phyloP scores from a whole-genome alignment of 805 yeast species.

The Hemisphaericaspora nanyangensis region DNA sequence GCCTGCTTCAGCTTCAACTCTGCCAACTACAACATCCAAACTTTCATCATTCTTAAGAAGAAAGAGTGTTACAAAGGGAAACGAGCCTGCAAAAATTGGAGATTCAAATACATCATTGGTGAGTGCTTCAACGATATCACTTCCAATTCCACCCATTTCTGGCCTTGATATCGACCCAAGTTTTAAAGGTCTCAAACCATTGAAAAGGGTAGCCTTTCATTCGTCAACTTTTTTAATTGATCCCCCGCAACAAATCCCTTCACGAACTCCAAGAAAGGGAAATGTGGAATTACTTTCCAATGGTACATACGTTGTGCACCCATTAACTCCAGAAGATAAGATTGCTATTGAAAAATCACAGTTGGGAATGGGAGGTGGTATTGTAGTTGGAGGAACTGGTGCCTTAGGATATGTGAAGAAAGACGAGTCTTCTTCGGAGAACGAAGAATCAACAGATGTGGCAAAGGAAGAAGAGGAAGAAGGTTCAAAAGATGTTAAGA shows the following conservation, averaged over 20 bases:
- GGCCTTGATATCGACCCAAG: constrained; percentile 16
- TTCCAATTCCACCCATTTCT: constrained; percentile 3
- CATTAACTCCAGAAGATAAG: constrained; percentile 52
- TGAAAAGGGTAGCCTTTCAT: constrained; percentile 42
- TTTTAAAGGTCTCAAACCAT: constrained; percentile 29
- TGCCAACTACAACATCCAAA: constrained; percentile 12
- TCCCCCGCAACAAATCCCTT: constrained; percentile 87
- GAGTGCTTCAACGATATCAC: constrained; percentile 3
- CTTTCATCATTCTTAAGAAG: constrained; percentile 28
- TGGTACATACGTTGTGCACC: constrained; percentile 52
- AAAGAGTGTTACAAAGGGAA: constrained; percentile 10
- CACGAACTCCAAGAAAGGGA: constrained; percentile 76
- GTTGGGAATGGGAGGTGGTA: constrained; percentile 53
- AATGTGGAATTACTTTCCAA: constrained; percentile 57
- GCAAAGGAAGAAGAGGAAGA: constrained; percentile 8
- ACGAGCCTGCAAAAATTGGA: neutral
- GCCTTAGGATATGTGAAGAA: constrained; percentile 45
- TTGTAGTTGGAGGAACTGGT: constrained; percentile 78
- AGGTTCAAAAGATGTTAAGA: constrained; percentile 14
- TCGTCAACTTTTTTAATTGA: constrained; percentile 39
- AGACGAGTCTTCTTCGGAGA: constrained; percentile 1
- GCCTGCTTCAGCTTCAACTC: neutral
- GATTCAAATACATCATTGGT: constrained; percentile 5
- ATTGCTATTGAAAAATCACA: constrained; percentile 36
- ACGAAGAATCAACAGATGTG: constrained; percentile 16